These are phyloP conservation scores for Ganoderma meredithae DNA, from an alignment of 1,284 basidiomycete species.

Conservation along the genomic window DNA sequence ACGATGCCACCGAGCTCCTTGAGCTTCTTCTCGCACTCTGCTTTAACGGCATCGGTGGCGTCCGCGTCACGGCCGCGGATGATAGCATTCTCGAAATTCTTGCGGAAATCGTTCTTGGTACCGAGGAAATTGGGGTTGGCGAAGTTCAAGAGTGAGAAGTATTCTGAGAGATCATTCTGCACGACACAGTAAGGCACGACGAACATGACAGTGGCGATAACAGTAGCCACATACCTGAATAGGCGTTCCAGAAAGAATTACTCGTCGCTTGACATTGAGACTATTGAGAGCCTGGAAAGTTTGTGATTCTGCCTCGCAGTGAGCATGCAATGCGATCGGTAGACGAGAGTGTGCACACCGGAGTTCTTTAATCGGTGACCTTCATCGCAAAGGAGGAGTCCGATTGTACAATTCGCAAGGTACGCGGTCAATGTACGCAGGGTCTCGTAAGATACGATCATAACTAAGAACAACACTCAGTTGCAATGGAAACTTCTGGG, in stretches of 20 bases:
- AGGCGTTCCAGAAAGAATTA: slow-evolving; percentile 96
- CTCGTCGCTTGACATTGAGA: slow-evolving; percentile 92
- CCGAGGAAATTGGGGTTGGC: slow-evolving; percentile 98
- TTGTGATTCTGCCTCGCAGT: slow-evolving; percentile 67
- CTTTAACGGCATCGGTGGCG: slow-evolving; percentile 86
- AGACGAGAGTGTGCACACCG: slow-evolving; percentile 53
- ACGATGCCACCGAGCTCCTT: slow-evolving; percentile 93
- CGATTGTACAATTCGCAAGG: slow-evolving; percentile 84
- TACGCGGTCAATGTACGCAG: slow-evolving; percentile 84
- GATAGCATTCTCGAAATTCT: slow-evolving; percentile 96
- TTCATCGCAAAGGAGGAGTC: slow-evolving; percentile 94
- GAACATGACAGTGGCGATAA: not conserved
- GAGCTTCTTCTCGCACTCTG: slow-evolving; percentile 88
- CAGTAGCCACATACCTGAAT: slow-evolving; percentile 70
- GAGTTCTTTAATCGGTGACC: slow-evolving; percentile 98
- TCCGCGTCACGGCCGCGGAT: slow-evolving; percentile 93
- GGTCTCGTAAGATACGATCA: slow-evolving; percentile 99
- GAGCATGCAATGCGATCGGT: not conserved
- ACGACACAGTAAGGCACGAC: slow-evolving; percentile 7
- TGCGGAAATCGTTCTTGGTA: slow-evolving; percentile 91
- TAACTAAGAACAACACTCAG: slow-evolving; percentile 63
- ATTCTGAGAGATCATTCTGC: slow-evolving; percentile 96
- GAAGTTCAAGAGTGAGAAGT: slow-evolving; percentile 96
- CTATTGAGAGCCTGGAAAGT: slow-evolving; percentile 90
- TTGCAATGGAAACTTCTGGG: too few species aligned